Conservation (phyloP, 768 basidiomycete genomes). For the Tricholoma terreum region DNA sequence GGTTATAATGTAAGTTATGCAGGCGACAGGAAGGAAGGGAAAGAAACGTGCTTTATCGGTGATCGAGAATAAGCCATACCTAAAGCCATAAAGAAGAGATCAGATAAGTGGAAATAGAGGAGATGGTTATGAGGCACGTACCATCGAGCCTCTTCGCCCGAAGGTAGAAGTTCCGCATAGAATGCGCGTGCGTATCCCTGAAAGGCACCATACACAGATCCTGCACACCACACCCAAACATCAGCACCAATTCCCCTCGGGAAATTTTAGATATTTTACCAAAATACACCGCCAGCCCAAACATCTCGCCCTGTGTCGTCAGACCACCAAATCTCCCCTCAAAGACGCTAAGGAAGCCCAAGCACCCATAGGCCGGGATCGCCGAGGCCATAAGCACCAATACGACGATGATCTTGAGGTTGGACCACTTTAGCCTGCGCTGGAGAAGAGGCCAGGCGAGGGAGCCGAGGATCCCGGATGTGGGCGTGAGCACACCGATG, state of each 20-base stretch:
- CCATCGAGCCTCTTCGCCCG: constrained; percentile 88
- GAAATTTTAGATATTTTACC: constrained; percentile 39
- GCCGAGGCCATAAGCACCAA: constrained; percentile 65
- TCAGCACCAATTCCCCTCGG: background rate
- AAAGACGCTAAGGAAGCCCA: constrained; percentile 67
- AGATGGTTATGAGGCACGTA: constrained; percentile 28
- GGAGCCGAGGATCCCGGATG: constrained; percentile 79
- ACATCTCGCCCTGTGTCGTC: constrained; percentile 83
- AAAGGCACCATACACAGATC: constrained; percentile 83
- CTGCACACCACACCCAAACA: constrained; percentile 25
- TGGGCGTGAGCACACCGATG: constrained; percentile 75
- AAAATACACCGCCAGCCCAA: constrained; percentile 76
- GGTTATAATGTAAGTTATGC: constrained; percentile 2
- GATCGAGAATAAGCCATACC: constrained; percentile 81
- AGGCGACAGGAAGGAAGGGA: constrained; percentile 3
- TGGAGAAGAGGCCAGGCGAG: constrained; percentile 80
- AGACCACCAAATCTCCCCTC: constrained; percentile 66
- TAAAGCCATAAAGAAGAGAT: constrained; percentile 6
- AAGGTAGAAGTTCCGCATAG: constrained; percentile 84
- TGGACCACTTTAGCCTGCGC: constrained; percentile 58
- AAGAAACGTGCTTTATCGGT: constrained; percentile 69
- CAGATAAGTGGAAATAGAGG: background rate
- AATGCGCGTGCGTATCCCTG: constrained; percentile 86
- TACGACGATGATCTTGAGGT: constrained; percentile 59
- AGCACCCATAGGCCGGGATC: constrained; percentile 78